phyloP scores from a whole-genome alignment of 805 yeast genomes.

The Metschnikowia vanudenii region DNA sequence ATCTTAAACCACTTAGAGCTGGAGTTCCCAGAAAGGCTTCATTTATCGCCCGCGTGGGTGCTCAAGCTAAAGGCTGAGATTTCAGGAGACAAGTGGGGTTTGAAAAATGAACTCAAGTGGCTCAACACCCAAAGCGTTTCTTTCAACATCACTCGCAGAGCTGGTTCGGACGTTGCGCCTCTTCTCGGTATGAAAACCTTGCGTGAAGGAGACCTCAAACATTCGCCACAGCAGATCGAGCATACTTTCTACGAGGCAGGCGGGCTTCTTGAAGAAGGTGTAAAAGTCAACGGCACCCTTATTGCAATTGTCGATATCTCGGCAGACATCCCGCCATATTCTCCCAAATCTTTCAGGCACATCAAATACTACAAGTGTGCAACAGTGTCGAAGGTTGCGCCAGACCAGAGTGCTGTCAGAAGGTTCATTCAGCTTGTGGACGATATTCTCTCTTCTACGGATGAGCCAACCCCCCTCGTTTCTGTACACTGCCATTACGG shows the following conservation, averaged over 20 bases:
- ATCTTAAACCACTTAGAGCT: slow-evolving; percentile 55
- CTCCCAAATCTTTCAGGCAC: slow-evolving; percentile 52
- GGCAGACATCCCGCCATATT: slow-evolving; percentile 67
- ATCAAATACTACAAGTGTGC: slow-evolving; percentile 69
- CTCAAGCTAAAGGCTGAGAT: slow-evolving; percentile 59
- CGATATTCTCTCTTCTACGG: slow-evolving; percentile 32
- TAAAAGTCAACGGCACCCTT: slow-evolving; percentile 35
- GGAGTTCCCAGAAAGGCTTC: slow-evolving; percentile 45
- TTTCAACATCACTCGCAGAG: slow-evolving; percentile 31
- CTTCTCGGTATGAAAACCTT: slow-evolving; percentile 74
- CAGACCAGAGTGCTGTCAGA: slow-evolving; percentile 58
- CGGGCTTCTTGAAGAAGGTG: slow-evolving; percentile 23
- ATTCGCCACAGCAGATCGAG: slow-evolving; percentile 60
- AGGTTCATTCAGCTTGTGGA: slow-evolving; percentile 55
- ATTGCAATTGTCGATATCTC: slow-evolving; percentile 68
- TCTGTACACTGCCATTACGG: slow-evolving; percentile 84
- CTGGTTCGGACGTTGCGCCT: slow-evolving; percentile 38
- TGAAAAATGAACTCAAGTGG: slow-evolving; percentile 77
- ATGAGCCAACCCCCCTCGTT: slow-evolving; percentile 36
- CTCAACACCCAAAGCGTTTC: slow-evolving; percentile 52
- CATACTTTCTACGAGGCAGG: slow-evolving; percentile 32
- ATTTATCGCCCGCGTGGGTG: slow-evolving; percentile 71
- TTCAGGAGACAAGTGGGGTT: slow-evolving; percentile 74
- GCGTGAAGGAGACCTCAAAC: slow-evolving; percentile 58
- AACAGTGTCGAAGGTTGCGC: slow-evolving; percentile 75